Conservation (phyloP, 1,284 basidiomycete genomes). For the Sporisorium iseilematis-ciliati region DNA sequence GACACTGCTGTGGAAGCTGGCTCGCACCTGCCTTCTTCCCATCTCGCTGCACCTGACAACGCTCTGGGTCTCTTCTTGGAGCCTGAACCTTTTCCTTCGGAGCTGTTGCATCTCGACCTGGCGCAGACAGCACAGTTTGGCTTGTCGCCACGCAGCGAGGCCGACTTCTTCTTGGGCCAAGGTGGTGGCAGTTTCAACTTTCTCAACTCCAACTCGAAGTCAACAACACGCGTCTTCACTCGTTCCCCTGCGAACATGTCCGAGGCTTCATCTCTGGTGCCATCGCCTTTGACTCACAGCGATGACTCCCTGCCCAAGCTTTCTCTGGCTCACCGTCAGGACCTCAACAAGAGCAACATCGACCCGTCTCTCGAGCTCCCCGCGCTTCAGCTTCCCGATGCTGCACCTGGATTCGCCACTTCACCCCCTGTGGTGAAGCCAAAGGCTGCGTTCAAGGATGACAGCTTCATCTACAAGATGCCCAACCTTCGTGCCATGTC, state of each 20-base stretch:
- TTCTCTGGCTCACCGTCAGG: constrained; percentile 20
- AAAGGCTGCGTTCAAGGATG: neutral
- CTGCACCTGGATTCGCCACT: neutral
- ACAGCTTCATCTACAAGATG: constrained; percentile 42
- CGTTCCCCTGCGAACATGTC: constrained; percentile 19
- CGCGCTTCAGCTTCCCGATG: neutral
- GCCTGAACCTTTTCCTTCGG: constrained; percentile 15
- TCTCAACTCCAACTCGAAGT: neutral
- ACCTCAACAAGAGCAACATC: constrained; percentile 4
- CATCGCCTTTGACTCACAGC: constrained; percentile 12
- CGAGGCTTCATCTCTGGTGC: constrained; percentile 8
- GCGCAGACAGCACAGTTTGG: neutral
- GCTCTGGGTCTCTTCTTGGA: constrained; percentile 35
- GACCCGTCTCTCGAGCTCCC: constrained; percentile 13
- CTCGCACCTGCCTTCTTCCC: constrained; percentile 15
- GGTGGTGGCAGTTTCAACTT: constrained; percentile 1
- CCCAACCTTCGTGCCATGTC: constrained; percentile 41
- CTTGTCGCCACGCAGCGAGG: constrained; percentile 18
- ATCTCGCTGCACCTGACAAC: constrained; percentile 9
- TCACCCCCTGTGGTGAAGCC: neutral
- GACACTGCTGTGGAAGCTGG: neutral
- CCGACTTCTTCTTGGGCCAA: constrained; percentile 14
- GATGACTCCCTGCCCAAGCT: constrained; percentile 25
- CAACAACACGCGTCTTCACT: constrained; percentile 1
- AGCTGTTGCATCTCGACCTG: constrained; percentile 18